Conservation (phyloP, 176 grass and related monocot genomes). For the Areca catechu region DNA sequence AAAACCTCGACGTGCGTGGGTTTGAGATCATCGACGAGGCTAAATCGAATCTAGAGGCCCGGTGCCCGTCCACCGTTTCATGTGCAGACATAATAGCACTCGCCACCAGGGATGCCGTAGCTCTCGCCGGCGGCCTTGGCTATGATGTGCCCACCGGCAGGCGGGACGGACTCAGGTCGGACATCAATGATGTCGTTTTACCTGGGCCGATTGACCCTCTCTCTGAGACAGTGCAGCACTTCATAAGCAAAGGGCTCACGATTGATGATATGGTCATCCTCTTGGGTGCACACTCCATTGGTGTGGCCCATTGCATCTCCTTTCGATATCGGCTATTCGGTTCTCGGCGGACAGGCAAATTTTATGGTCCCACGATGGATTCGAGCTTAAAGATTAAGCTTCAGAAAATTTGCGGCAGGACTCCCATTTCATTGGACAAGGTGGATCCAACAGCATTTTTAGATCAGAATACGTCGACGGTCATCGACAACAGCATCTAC, state of each 20-base stretch:
- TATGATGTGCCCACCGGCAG: constrained; percentile 36
- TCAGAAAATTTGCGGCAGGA: constrained; percentile 19
- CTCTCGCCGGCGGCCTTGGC: constrained; percentile 30
- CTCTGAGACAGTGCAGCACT: constrained; percentile 17
- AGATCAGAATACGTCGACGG: constrained; percentile 24
- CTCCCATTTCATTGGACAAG: not conserved
- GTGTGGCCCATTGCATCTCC: constrained; percentile 41
- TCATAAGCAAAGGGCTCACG: constrained; percentile 27
- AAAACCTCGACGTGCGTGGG: constrained; percentile 53
- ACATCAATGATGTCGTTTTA: constrained; percentile 36
- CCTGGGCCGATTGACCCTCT: constrained; percentile 39
- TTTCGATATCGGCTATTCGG: constrained; percentile 15
- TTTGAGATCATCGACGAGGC: constrained; percentile 56
- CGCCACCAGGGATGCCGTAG: constrained; percentile 25
- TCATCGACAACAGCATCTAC: constrained; percentile 33
- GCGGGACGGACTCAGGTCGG: constrained; percentile 41
- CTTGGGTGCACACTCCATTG: constrained; percentile 59
- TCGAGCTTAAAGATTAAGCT: constrained; percentile 11
- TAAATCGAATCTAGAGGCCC: constrained; percentile 49
- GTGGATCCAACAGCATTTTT: constrained; percentile 14
- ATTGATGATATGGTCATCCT: constrained; percentile 35
- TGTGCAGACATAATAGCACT: constrained; percentile 57
- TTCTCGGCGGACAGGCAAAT: not conserved
- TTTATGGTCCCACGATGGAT: constrained; percentile 32
- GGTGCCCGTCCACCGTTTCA: constrained; percentile 48